Base-by-base conservation (phyloP, 495 filamentous ascomycete genomes). In the Penicillium odoratum region DNA sequence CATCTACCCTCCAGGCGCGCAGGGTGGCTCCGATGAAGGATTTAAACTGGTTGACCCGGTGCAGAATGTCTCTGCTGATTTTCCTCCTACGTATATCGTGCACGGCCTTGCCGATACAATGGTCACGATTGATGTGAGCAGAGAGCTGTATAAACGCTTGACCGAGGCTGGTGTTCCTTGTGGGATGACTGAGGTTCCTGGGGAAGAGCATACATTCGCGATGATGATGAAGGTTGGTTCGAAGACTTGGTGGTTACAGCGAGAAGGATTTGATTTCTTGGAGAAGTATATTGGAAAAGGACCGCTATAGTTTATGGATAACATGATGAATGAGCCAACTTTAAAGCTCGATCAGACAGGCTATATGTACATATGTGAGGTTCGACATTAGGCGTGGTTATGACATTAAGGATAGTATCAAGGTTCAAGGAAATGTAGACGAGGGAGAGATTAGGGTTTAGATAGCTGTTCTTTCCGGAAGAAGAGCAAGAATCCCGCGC, bases 401-500 rank as follows among this genome's bases (percentile, higher is more conserved):
- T 40, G 11, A 40, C 38, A 15, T 40, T 15, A 15, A 40, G 15
- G 38, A 40, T 40, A 40, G 38, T 40, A 16, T 40, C 4, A 15
- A 16, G 11, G 10, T 4, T 13, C 13, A 40, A 4, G 38, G 38
- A 51, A 29, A 34, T 34, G 44, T 28, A 30, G 7, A 31, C 47
- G 26, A 25, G 21, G n/a, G 42, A 46, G 26, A 45, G 28, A 55
- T 56, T 48, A 56, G 25, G 53, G 53, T 40, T 56, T 56, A 16
- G 53, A 56, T 26, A 56, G 53, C 44, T 56, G 53, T 56, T 56
- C 53, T 40, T 56, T 56, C 45, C 53, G 53, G 78, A 88, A 89
- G 74, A 87, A 88, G 68, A 81, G 74, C 46, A 86, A 78, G 74
- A 86, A 90, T 0, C 87, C 86, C 46, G 83, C 69, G 60, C 81